Evolutionary conservation across 495 filamentous ascomycete genomes (phyloP).

Genomic region (Tuber borchii): DNA sequence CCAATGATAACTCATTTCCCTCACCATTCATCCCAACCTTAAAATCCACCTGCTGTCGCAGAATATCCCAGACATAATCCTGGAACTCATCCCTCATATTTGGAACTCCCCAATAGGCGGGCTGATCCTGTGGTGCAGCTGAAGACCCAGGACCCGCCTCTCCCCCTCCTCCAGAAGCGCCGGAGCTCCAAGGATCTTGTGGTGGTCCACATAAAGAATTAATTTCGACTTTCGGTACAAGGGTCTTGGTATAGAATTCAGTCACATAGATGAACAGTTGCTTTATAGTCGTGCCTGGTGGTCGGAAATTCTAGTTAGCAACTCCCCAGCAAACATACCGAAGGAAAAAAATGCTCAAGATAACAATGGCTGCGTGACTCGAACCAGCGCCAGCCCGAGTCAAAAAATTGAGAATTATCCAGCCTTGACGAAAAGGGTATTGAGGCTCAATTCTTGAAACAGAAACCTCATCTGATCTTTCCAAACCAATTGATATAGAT

Average conservation of each 20-base stretch:
- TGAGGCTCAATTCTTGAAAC: slow-evolving; percentile 30
- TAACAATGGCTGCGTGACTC: slow-evolving; percentile 32
- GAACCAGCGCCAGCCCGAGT: slow-evolving; percentile 31
- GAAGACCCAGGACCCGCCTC: background rate
- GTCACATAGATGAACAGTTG: slow-evolving; percentile 40
- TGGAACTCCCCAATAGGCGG: slow-evolving; percentile 34
- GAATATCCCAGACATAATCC: slow-evolving; percentile 41
- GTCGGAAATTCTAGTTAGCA: slow-evolving; percentile 13
- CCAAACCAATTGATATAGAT: background rate
- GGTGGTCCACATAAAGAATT: background rate
- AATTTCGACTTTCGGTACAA: slow-evolving; percentile 27
- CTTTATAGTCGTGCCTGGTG: slow-evolving; percentile 38
- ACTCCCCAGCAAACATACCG: background rate
- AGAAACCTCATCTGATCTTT: slow-evolving; percentile 11
- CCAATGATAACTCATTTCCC: slow-evolving; percentile 29
- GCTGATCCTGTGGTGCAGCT: background rate
- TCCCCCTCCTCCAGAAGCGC: background rate
- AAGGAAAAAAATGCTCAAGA: slow-evolving; percentile 19
- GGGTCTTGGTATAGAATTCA: slow-evolving; percentile 39
- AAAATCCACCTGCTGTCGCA: slow-evolving; percentile 36
- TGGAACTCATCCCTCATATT: slow-evolving; percentile 41
- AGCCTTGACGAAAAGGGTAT: slow-evolving; percentile 27
- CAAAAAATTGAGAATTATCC: slow-evolving; percentile 24
- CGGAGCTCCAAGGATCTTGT: background rate
- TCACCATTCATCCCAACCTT: slow-evolving; percentile 38